Conservation (phyloP, 768 basidiomycete genomes). For the Lepiota venenata region DNA sequence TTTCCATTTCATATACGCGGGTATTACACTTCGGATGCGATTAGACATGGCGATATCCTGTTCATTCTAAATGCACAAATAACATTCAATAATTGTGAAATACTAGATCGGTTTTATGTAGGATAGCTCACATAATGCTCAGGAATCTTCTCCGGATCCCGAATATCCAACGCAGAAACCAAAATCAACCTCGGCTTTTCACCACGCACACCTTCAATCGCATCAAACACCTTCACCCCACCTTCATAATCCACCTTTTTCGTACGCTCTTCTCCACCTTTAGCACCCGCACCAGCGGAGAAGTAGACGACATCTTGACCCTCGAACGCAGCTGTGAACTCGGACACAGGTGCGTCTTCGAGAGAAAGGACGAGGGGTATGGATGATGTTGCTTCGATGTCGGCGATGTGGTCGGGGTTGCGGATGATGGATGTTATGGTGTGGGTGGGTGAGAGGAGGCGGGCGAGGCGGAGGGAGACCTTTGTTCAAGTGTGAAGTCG, state of each 20-base stretch:
- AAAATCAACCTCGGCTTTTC: slow-evolving; percentile 51
- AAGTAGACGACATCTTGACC: slow-evolving; percentile 43
- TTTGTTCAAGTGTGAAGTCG: slow-evolving; percentile 10
- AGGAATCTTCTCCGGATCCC: slow-evolving; percentile 47
- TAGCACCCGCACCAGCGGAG: slow-evolving; percentile 52
- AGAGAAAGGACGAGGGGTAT: slow-evolving; percentile 54
- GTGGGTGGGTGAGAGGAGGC: slow-evolving; percentile 40
- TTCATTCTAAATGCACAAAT: slow-evolving; percentile 29
- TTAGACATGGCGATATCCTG: slow-evolving; percentile 42
- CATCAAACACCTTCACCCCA: slow-evolving; percentile 68
- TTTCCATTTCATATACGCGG: slow-evolving; percentile 44
- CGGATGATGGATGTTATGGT: slow-evolving; percentile 57
- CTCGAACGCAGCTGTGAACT: slow-evolving; percentile 45
- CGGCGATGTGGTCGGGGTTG: slow-evolving; percentile 38
- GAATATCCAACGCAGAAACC: slow-evolving; percentile 56
- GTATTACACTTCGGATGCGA: slow-evolving; percentile 40
- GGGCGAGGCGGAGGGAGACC: slow-evolving; percentile 49
- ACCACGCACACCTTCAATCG: slow-evolving; percentile 47
- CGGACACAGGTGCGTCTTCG: slow-evolving; percentile 42
- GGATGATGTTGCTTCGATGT: slow-evolving; percentile 40
- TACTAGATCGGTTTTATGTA: no score
- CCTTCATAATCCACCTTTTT: slow-evolving; percentile 60
- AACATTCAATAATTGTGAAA: no score
- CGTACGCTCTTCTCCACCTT: slow-evolving; percentile 52
- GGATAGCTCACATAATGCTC: slow-evolving; percentile 43